phyloP scores from a whole-genome alignment of 225 moss, liverwort and hornwort species.

The Ulota crispa region DNA sequence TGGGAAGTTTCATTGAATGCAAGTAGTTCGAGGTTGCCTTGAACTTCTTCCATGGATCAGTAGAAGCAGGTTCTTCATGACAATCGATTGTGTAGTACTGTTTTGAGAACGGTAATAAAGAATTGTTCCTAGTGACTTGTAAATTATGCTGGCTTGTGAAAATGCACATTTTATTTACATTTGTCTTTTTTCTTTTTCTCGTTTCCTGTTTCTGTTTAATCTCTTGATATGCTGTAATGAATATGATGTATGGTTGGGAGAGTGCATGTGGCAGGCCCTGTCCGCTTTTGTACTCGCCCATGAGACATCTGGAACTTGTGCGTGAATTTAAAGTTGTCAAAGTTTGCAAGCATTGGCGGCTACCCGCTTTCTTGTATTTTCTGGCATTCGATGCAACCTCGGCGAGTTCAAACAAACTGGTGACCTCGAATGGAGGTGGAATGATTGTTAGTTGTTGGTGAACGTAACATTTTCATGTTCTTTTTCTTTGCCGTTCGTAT shows the following conservation, averaged over 20 bases:
- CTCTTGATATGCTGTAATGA: background rate
- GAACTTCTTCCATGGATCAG: background rate
- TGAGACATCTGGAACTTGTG: conserved; percentile 7
- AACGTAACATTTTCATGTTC: background rate
- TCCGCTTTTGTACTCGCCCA: conserved; percentile 22
- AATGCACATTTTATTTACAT: background rate
- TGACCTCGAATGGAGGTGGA: background rate
- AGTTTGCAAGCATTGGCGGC: conserved; percentile 1
- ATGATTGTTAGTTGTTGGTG: background rate
- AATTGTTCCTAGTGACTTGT: conserved; percentile 12
- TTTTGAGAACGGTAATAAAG: conserved; percentile 24
- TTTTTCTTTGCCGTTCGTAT: background rate
- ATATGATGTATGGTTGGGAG: conserved; percentile 14
- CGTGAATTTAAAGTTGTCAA: background rate
- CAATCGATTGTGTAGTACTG: background rate
- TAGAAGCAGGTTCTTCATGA: background rate
- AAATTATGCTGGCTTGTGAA: background rate
- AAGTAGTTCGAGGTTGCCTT: too few species aligned
- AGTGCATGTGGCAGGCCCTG: conserved; percentile 36
- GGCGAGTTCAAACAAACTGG: conserved; percentile 6
- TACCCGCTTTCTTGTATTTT: background rate
- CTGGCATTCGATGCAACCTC: background rate
- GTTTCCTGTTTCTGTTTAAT: background rate
- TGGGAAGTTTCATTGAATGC: too few species aligned
- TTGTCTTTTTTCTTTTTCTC: background rate